phyloP scores from a whole-genome alignment of 2,329 filamentous ascomycete genomes.

The Teratosphaeria pseudoeucalypti region DNA sequence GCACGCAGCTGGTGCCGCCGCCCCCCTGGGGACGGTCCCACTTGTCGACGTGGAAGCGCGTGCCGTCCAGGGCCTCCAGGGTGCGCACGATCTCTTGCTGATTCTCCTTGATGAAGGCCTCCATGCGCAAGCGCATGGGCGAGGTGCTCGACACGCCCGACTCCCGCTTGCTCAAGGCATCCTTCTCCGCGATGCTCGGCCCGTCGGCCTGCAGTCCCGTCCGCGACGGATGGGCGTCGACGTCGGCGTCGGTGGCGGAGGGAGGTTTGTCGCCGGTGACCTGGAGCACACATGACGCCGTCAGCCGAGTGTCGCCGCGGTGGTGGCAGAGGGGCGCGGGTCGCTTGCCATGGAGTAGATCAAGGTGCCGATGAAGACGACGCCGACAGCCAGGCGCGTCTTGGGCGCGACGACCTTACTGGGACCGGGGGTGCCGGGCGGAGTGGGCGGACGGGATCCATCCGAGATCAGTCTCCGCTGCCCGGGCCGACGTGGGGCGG shows the following conservation, averaged over 20 bases:
- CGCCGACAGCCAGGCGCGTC: slow-evolving; percentile 34
- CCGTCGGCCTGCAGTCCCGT: slow-evolving; percentile 39
- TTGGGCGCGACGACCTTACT: slow-evolving; percentile 29
- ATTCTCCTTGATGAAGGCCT: slow-evolving; percentile 87
- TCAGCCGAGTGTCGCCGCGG: slow-evolving; percentile 5
- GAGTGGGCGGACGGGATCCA: slow-evolving; percentile 11
- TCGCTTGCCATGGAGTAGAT: slow-evolving; percentile 48
- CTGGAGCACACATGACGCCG: slow-evolving; percentile 11
- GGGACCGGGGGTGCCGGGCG: slow-evolving; percentile 25
- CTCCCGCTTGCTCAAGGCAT: slow-evolving; percentile 70
- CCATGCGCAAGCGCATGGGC: slow-evolving; percentile 96
- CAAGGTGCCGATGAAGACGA: slow-evolving; percentile 44
- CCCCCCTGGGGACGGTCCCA: slow-evolving; percentile 85
- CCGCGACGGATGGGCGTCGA: neutral
- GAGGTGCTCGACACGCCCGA: slow-evolving; percentile 64
- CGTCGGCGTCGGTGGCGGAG: neutral
- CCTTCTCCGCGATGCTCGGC: slow-evolving; percentile 72
- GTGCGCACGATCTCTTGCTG: slow-evolving; percentile 78
- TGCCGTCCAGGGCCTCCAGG: slow-evolving; percentile 74
- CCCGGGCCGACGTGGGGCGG: slow-evolving; percentile 4
- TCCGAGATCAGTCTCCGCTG: slow-evolving; percentile 18
- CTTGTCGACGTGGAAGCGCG: slow-evolving; percentile 69
- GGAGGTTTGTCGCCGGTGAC: slow-evolving; percentile 27
- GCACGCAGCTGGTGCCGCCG: slow-evolving; percentile 74
- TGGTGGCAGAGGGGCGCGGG: neutral